Conservation (phyloP, 371 early-diverging fungal genomes). For the Syncephalis plumigaleata region DNA sequence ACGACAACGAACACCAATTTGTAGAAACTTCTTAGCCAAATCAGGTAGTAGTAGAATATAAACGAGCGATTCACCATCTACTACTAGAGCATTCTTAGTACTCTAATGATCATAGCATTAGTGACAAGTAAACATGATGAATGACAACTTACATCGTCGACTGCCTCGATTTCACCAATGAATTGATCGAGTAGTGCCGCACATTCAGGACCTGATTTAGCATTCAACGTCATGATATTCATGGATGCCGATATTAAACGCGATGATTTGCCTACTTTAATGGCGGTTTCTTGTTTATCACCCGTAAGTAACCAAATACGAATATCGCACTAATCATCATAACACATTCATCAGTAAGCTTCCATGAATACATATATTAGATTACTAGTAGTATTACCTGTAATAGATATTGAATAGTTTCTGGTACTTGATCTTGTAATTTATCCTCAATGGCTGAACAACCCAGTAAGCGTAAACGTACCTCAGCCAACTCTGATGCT, state of each 20-base stretch:
- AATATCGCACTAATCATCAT: slow-evolving; percentile 31
- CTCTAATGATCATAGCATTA: too few relatives aligned
- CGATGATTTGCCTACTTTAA: slow-evolving; percentile 67
- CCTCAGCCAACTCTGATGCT: slow-evolving; percentile 50
- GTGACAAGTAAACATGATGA: too few relatives aligned
- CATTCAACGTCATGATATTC: slow-evolving; percentile 21
- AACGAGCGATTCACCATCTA: slow-evolving; percentile 17
- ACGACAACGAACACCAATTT: slow-evolving; percentile 22
- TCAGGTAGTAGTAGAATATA: slow-evolving; percentile 5
- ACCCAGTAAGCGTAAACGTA: slow-evolving; percentile 32
- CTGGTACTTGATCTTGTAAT: slow-evolving; percentile 67
- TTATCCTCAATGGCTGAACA: slow-evolving; percentile 61
- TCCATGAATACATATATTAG: too few relatives aligned
- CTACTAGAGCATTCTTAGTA: not conserved
- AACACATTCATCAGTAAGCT: too few relatives aligned
- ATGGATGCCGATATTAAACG: slow-evolving; percentile 35
- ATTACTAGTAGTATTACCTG: slow-evolving; percentile 32
- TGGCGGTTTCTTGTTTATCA: slow-evolving; percentile 88
- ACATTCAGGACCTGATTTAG: slow-evolving; percentile 6
- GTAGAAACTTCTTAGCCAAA: slow-evolving; percentile 22
- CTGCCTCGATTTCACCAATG: too few relatives aligned
- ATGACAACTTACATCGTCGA: too few relatives aligned
- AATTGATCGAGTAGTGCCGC: not conserved
- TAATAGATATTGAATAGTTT: slow-evolving; percentile 55
- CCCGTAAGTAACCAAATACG: slow-evolving; percentile 88